Evolutionary conservation across 306 rosid species (phyloP), one percentile per base, ranked within the genome.

Genomic region (Fagus crenata): DNA sequence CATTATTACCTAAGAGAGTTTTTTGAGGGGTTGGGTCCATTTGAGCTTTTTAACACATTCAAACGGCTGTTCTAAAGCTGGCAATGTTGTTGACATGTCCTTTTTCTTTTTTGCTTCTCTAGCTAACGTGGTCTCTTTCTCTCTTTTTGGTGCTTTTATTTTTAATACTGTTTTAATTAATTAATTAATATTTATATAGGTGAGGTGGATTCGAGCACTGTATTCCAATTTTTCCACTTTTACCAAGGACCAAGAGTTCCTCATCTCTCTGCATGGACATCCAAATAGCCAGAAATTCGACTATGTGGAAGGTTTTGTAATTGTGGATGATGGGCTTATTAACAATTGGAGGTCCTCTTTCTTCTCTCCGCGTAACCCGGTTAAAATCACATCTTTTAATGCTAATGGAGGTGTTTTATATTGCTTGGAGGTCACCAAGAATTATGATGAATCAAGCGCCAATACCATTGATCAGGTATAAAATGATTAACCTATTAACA

Each of bases 331-430:
- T 81, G 97, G 97, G 5, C 88, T 95, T 22, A 87, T 90, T 53
- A 95, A 95, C 75, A 95, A 92, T 78, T 95, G 99, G 99, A 87
- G 99, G 59, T 95, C 99, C 0, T 95, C 99, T 0, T 95, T 95
- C 78, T 95, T 92, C 75, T 90, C 97, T 12, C 89, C 97, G 0
- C 84, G 82, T 8, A 95, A 95, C 49, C 97, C 97, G 11, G 93
- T 95, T 18, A 92, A 95, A 77, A 86, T 95, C 72, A 81, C 77
- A 73, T 90, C 99, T 15, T 77, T 90, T 1, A 87, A 90, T 3
- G 74, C 89, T 8, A 83, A 95, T 32, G 97, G 93, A 2, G 93
- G 90, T 41, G 92, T 91, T 58, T 80, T 95, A 49, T 95, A 95
- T 85, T 95, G 99, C 91, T 82, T 95, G 89, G 99, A 95, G 88